phyloP scores from a whole-genome alignment of 768 basidiomycete species.

The Butyriboletus loyo region DNA sequence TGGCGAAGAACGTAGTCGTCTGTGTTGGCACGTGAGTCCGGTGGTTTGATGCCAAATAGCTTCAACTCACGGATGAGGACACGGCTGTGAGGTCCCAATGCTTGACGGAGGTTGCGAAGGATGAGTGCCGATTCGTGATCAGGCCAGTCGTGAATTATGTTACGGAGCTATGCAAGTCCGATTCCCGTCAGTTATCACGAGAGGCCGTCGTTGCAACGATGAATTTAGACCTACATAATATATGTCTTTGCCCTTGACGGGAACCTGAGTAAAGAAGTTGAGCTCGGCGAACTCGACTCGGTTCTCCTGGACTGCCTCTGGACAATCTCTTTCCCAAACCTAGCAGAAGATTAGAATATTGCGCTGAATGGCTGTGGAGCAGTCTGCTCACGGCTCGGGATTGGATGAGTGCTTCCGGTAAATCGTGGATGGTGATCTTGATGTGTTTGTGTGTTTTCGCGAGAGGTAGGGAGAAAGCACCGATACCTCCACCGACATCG shows the following conservation, averaged over 20 bases:
- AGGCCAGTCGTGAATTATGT: conserved; percentile 34
- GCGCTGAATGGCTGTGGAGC: too few relatives aligned
- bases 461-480: conserved; percentile 30
- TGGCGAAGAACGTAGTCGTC: conserved; percentile 24
- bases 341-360: conserved; percentile 3
- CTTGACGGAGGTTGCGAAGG: conserved; percentile 29
- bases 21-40: background rate
- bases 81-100: conserved; percentile 28
- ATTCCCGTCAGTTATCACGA: background rate
- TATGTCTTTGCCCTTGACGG: conserved; percentile 24
- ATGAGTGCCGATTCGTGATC: conserved; percentile 28
- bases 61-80: conserved; percentile 31
- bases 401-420: conserved; percentile 23
- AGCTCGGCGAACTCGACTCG: conserved; percentile 29
- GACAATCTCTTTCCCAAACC: conserved; percentile 26
- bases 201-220: background rate
- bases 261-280: conserved; percentile 30
- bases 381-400: conserved; percentile 12
- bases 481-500: conserved; percentile 36
- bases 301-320: conserved; percentile 22
- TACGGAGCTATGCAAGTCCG: conserved; percentile 12
- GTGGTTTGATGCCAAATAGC: background rate
- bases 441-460: conserved; percentile 28
- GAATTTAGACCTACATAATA: conserved; percentile 30
- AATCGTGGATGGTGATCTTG: conserved; percentile 33